These are phyloP conservation scores for Cystoderma amianthinum DNA, from an alignment of 768 basidiomycete species.

Conservation along the genomic window DNA sequence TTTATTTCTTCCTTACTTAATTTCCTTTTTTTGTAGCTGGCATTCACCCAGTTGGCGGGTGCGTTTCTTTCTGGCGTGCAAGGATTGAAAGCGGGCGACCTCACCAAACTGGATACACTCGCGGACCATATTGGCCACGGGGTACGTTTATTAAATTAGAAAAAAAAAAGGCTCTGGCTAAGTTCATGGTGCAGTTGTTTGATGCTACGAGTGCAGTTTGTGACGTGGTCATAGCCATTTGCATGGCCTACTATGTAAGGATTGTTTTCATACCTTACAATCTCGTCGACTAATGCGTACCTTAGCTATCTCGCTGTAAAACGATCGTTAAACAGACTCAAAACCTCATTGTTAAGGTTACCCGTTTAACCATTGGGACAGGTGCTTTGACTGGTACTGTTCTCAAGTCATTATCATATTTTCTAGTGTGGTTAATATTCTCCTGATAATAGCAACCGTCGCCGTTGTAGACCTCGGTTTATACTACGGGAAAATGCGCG, in stretches of 20 bases:
- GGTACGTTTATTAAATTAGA: not conserved
- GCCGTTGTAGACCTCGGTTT: slow-evolving; percentile 9
- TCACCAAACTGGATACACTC: not conserved
- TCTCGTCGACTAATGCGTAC: not conserved
- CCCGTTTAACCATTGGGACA: not conserved
- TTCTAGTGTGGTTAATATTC: not conserved
- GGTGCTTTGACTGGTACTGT: not conserved
- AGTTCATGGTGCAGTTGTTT: not conserved
- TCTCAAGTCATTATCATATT: not conserved
- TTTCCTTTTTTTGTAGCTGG: not conserved
- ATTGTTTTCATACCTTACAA: not conserved
- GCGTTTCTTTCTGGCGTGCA: not conserved
- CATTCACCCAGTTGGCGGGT: not conserved
- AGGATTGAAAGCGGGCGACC: not conserved
- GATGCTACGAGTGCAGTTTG: not conserved
- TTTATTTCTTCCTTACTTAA: not conserved
- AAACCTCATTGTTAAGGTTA: not conserved
- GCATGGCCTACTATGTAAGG: not conserved
- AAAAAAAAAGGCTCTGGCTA: no score
- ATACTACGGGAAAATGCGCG: slow-evolving; percentile 3
- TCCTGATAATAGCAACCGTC: slow-evolving; percentile 5
- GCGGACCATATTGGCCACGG: slow-evolving; percentile 1
- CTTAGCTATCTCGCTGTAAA: not conserved
- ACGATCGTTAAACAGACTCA: not conserved
- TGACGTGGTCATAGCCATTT: not conserved